These are phyloP conservation scores for Neurospora discreta DNA, from an alignment of 495 filamentous ascomycete genomes.

Conservation along the genomic window DNA sequence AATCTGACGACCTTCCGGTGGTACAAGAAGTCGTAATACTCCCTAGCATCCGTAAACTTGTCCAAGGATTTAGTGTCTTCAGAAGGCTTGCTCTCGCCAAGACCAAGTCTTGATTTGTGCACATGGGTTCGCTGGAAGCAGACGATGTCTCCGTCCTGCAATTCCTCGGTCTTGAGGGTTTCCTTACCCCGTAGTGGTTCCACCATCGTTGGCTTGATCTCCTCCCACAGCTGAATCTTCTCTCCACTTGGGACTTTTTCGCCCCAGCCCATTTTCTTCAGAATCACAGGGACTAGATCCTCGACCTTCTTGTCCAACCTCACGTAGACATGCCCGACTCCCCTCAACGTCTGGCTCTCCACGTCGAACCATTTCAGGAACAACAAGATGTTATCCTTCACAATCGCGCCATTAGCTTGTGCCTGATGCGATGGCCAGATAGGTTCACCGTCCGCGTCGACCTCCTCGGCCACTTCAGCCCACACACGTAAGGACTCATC, in stretches of 20 bases:
- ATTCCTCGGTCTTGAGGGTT: constrained; percentile 78
- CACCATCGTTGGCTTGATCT: constrained; percentile 97
- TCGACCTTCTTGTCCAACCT: constrained; percentile 75
- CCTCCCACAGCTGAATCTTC: constrained; percentile 70
- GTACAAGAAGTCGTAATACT: constrained; percentile 86
- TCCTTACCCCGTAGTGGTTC: constrained; percentile 86
- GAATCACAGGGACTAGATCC: constrained; percentile 71
- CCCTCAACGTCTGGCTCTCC: constrained; percentile 58
- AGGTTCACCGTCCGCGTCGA: constrained; percentile 50
- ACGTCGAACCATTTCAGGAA: constrained; percentile 91
- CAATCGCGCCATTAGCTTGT: constrained; percentile 34
- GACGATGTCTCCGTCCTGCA: constrained; percentile 95
- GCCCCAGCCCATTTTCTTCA: constrained; percentile 83
- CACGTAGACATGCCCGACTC: constrained; percentile 74
- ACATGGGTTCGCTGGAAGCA: constrained; percentile 69
- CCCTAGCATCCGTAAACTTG: constrained; percentile 53
- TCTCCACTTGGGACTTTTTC: constrained; percentile 37
- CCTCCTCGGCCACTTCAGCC: constrained; percentile 62
- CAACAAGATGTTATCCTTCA: constrained; percentile 55
- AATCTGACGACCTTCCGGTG: constrained; percentile 70
- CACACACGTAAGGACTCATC: constrained; percentile 70
- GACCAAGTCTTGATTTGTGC: constrained; percentile 25
- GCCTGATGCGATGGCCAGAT: constrained; percentile 51
- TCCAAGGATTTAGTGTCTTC: constrained; percentile 27
- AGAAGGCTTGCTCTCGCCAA: constrained; percentile 13